Evolutionary conservation across 169 alveolate genomes (phyloP), one percentile per base, ranked within the genome.

Genomic region (Condylostoma magnum): DNA sequence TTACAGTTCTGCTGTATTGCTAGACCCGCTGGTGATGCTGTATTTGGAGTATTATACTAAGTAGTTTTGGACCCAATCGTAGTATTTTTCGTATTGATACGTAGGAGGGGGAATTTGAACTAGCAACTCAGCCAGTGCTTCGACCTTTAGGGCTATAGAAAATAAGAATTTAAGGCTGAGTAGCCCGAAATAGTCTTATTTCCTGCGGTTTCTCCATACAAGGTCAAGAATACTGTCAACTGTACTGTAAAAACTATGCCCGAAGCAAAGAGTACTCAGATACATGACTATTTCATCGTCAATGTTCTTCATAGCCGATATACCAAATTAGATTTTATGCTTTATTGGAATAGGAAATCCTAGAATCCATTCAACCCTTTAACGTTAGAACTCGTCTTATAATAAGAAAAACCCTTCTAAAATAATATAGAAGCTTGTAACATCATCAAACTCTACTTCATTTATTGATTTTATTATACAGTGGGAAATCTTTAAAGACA

Each of bases 281-380:
- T 48, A 67, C 10, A 53, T 31, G 51, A 48, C 8, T n/a, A 67
- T 36, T 67, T 67, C 76, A 5, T 67, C 76, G 31, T 67, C 76
- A 10, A 67, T 67, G 15, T 47, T n/a, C 10, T 18, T 50, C 6
- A 67, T 67, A 33, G 31, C 22, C 4, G 76, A n/a, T 18, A 34
- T 67, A 6, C 66, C 76, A 36, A 67, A 67, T 31, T 10, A 48
- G 5, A 31, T 2, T 33, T 30, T 30, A 36, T 48, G 22, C 20
- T 50, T 67, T 18, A 15, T 31, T 10, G 41, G 18, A 8, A 31
- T 22, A 25, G 76, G 76, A 36, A 67, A 67, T 3, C 82, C 82
- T 27, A 74, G 34, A 1, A 74, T 44, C 57, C 75, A 74, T 28
- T 74, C 82, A 25, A 74, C 38, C 15, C 82, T 41, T 3, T 31